phyloP scores from a whole-genome alignment of 495 filamentous ascomycete genomes.

The Trichodelitschia bisporula region DNA sequence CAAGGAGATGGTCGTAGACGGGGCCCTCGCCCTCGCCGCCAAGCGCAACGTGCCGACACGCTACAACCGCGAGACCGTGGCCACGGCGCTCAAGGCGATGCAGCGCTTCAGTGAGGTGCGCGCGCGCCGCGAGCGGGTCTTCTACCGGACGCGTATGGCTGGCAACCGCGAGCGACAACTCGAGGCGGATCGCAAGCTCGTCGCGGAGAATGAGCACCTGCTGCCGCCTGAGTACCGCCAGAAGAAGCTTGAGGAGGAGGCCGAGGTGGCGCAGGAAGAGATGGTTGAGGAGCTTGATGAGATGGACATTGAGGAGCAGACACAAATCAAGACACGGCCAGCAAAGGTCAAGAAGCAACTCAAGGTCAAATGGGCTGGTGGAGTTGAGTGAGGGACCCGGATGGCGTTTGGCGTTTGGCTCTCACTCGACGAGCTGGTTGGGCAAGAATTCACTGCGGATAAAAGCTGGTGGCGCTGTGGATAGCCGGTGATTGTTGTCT shows the following conservation, averaged over 20 bases:
- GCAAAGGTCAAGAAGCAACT: no score
- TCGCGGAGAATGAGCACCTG: slow-evolving; percentile 78
- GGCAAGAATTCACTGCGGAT: no score
- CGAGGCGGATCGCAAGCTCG: slow-evolving; percentile 59
- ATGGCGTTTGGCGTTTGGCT: no score
- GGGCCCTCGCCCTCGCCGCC: slow-evolving; percentile 70
- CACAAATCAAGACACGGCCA: no score
- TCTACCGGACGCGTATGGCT: slow-evolving; percentile 79
- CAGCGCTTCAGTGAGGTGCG: slow-evolving; percentile 74
- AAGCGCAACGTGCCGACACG: slow-evolving; percentile 85
- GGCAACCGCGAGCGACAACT: slow-evolving; percentile 65
- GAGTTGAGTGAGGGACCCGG: no score
- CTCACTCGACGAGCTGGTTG: no score
- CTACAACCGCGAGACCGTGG: slow-evolving; percentile 79
- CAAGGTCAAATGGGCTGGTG: no score
- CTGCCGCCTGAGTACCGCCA: slow-evolving; percentile 24
- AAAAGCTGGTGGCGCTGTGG: no score
- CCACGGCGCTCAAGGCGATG: slow-evolving; percentile 77
- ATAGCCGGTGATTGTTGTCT: no score
- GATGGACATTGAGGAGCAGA: no score
- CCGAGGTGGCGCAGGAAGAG: no score
- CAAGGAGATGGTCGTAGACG: slow-evolving; percentile 80
- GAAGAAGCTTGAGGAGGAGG: slow-evolving; percentile 22
- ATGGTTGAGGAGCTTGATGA: no score
- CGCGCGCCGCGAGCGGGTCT: slow-evolving; percentile 53